Evolutionary conservation across 2,329 filamentous ascomycete species (phyloP).

Genomic region (Exophiala dermatitidis): DNA sequence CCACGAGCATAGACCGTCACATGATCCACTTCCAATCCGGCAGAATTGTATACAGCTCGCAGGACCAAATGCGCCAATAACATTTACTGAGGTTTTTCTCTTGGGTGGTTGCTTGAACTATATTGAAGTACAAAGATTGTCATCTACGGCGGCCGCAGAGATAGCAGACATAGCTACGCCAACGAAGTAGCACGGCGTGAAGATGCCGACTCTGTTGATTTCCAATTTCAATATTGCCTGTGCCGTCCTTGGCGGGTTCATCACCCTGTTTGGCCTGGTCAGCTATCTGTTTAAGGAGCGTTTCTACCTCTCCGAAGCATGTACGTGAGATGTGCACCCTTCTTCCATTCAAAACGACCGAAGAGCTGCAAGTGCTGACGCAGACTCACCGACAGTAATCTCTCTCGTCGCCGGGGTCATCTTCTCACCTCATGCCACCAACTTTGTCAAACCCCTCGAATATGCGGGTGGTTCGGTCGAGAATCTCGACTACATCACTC

Average conservation of each 20-base stretch:
- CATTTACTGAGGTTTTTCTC: neutral
- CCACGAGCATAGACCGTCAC: too few relatives aligned
- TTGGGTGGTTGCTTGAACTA: too few relatives aligned
- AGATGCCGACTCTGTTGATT: slow-evolving; percentile 56
- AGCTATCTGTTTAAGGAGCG: slow-evolving; percentile 85
- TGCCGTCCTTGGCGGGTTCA: slow-evolving; percentile 74
- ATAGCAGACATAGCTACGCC: too few relatives aligned
- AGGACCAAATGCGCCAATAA: slow-evolving; percentile 3
- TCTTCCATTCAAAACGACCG: slow-evolving; percentile 11
- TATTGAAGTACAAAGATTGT: too few relatives aligned
- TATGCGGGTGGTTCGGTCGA: slow-evolving; percentile 56
- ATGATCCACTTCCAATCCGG: too few relatives aligned
- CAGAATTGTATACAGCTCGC: too few relatives aligned
- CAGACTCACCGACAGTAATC: slow-evolving; percentile 55
- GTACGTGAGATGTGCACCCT: slow-evolving; percentile 51
- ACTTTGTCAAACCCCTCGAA: slow-evolving; percentile 66
- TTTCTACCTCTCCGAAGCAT: slow-evolving; percentile 83
- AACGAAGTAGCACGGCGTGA: too few relatives aligned
- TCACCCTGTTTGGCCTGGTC: slow-evolving; percentile 82
- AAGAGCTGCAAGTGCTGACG: slow-evolving; percentile 5
- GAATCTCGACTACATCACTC: slow-evolving; percentile 63
- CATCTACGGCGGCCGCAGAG: too few relatives aligned
- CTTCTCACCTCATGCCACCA: slow-evolving; percentile 70
- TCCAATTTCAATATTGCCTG: slow-evolving; percentile 81
- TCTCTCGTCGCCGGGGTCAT: slow-evolving; percentile 70